Conservation (phyloP, 2,329 filamentous ascomycete genomes). For the Ophiostoma triangulosporum region DNA sequence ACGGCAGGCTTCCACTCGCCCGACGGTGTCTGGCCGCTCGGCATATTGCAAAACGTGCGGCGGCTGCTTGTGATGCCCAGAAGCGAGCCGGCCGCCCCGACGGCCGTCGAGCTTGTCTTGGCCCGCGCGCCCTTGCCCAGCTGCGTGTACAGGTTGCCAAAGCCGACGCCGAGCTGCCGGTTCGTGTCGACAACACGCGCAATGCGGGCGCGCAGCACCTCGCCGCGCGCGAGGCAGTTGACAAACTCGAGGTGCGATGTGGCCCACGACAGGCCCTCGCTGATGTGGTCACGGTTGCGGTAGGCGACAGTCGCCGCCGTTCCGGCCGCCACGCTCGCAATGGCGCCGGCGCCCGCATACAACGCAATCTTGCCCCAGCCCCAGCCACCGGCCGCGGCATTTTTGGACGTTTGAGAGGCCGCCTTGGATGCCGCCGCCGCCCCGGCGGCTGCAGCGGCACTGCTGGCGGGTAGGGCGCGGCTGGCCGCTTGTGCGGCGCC, state of each 20-base stretch:
- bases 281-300: constrained; percentile 67
- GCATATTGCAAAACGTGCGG: constrained; percentile 81
- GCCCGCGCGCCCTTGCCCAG: constrained; percentile 46
- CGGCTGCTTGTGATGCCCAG: not conserved
- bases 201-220: constrained; percentile 66
- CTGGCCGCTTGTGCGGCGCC: constrained; percentile 9
- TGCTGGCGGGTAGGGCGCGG: not conserved
- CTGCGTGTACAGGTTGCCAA: constrained; percentile 75
- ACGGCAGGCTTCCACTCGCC: constrained; percentile 55
- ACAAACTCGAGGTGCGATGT: constrained; percentile 89
- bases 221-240: constrained; percentile 70
- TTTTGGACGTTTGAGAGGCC: not conserved
- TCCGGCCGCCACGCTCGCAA: constrained; percentile 42
- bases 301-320: constrained; percentile 79
- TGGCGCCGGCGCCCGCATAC: constrained; percentile 67
- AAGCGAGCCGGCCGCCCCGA: not conserved
- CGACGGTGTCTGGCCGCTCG: constrained; percentile 29
- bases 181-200: constrained; percentile 52
- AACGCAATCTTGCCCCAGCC: constrained; percentile 79
- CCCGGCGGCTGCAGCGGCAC: constrained; percentile 10
- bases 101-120: not conserved
- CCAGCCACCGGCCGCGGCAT: constrained; percentile 34
- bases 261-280: constrained; percentile 66
- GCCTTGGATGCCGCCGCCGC: not conserved
- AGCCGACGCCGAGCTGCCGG: constrained; percentile 55